Evolutionary conservation across 768 basidiomycete genomes (phyloP).

Genomic region (Mrakia gelida): DNA sequence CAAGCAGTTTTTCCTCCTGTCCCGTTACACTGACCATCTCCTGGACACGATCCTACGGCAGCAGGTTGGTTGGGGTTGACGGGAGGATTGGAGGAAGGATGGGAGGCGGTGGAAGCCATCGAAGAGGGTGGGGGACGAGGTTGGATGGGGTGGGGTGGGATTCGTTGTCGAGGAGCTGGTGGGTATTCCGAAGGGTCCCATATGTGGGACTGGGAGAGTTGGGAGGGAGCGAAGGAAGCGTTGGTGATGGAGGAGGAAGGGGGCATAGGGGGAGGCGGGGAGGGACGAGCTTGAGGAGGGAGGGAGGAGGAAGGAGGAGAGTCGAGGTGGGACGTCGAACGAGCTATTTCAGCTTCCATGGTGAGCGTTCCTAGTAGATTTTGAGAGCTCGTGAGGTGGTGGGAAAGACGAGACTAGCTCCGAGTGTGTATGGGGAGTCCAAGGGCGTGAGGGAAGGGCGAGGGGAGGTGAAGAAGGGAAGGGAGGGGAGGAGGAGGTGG

Average conservation of each 20-base stretch:
- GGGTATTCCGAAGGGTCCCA: neutral
- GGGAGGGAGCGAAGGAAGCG: neutral
- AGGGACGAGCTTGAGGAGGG: neutral
- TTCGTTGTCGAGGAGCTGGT: neutral
- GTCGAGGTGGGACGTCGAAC: neutral
- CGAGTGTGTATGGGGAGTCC: too few species aligned
- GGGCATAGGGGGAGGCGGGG: neutral
- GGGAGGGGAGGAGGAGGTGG: neutral
- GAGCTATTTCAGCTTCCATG: too few species aligned
- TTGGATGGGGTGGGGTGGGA: neutral
- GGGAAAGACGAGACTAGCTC: too few species aligned
- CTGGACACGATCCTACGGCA: constrained; percentile 70
- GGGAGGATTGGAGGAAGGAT: neutral
- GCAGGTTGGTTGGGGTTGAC: constrained; percentile 34
- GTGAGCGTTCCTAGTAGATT: too few species aligned
- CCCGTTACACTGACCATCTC: constrained; percentile 95
- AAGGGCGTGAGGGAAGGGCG: too few species aligned
- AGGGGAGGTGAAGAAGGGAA: neutral
- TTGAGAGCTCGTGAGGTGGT: too few species aligned
- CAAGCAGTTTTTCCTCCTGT: constrained; percentile 91
- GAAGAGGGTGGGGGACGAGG: neutral
- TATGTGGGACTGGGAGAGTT: neutral
- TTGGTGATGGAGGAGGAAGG: neutral
- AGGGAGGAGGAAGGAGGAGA: neutral
- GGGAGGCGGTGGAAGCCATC: neutral